These are phyloP conservation scores for Cordyceps fumosorosea DNA, from an alignment of 2,329 filamentous ascomycete genomes.

Conservation along the genomic window DNA sequence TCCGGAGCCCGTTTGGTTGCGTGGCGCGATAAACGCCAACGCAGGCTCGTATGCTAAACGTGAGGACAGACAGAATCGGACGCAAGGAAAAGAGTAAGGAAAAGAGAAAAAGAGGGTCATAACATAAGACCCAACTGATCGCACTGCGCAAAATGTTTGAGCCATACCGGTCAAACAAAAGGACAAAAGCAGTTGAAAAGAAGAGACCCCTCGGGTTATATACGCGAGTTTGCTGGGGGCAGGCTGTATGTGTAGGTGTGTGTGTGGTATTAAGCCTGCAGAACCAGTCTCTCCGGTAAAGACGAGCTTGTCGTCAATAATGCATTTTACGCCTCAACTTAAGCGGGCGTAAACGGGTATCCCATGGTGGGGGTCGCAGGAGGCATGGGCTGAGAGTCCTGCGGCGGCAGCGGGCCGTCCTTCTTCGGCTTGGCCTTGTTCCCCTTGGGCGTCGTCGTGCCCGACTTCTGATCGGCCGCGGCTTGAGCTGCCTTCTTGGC, in stretches of 20 bases:
- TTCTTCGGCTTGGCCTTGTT: slow-evolving; percentile 32
- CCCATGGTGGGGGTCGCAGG: slow-evolving; percentile 3
- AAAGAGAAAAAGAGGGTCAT: neutral
- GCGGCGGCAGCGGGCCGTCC: slow-evolving; percentile 22
- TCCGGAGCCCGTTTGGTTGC: slow-evolving; percentile 4
- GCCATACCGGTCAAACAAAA: neutral
- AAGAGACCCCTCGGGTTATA: neutral
- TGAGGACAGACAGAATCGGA: neutral
- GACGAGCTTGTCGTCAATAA: neutral
- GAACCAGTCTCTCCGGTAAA: neutral
- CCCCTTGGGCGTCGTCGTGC: slow-evolving; percentile 29
- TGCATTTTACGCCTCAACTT: neutral
- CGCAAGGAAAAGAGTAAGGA: neutral
- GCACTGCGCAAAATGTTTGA: neutral
- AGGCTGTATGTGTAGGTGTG: neutral
- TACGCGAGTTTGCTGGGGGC: slow-evolving; percentile 1
- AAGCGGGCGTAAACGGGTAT: neutral
- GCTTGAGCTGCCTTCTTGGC: slow-evolving; percentile 49
- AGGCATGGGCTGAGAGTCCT: slow-evolving; percentile 12
- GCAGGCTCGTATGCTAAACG: slow-evolving; percentile 15
- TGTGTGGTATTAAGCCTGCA: neutral
- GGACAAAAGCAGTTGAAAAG: neutral
- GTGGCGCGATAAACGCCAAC: neutral
- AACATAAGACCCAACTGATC: neutral
- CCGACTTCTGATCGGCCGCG: slow-evolving; percentile 31